Base-by-base conservation (phyloP, 129 eudicot species). In the Arctium lappa region DNA sequence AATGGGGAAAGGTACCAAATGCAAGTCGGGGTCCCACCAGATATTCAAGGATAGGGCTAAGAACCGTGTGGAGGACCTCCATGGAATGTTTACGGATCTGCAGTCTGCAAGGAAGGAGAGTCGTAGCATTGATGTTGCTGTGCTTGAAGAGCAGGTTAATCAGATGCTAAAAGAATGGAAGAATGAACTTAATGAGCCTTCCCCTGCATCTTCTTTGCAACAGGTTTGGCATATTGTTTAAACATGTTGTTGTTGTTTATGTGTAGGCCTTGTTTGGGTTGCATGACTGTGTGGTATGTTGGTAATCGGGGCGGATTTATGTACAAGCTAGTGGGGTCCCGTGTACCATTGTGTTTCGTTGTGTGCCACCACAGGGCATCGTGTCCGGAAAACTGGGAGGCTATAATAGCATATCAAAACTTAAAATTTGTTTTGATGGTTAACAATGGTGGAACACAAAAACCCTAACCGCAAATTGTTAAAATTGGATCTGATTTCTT, bases 141-240 rank as follows among this genome's bases (percentile, higher is more conserved):
- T 95, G 68, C 90, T 93, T 18, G 99, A 95, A 85, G 98, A 95
- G 85, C 98, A 95, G 78, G 97, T 95, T 66, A 90, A 93, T 84
- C 98, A 93, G 88, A 88, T 93, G 92, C 97, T 95, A 13, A 89
- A 92, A 2, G 99, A 95, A 84, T 95, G 97, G 98, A 91, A 95
- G 84, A 79, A 91, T 80, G 99, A 95, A 81, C 97, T 95, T 77
- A 93, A 91, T 10, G 89, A 93, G 80, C 99, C 97, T 36, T 91
- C 99, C 0, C 98, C 98, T 9, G 98, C 99, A 18, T 85, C 98
- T 33, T 93, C 99, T 10, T 79, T 90, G 39, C 99, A 86, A 44
- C 89, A 93, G 90, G 97, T 87, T 76, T 18, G 31, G 56, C 31
- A 29, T 15, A 32, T 40, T n/a, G 0, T 73, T 5, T 27, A 12